These are phyloP conservation scores for Taphrina populina DNA, from an alignment of 1,139 yeast genomes.

Conservation along the genomic window DNA sequence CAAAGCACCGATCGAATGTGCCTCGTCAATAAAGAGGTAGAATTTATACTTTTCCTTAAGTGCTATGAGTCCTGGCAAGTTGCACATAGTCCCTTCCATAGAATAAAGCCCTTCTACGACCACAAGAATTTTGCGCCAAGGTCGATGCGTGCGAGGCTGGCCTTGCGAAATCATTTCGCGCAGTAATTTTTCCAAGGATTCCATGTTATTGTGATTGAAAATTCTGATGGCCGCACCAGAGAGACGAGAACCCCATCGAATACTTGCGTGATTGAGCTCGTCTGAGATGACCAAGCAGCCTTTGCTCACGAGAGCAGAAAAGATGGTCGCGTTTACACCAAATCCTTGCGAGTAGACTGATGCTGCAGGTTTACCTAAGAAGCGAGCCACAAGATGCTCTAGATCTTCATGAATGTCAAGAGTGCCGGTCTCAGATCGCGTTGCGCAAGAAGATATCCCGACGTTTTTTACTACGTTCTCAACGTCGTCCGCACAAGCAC, in stretches of 20 bases:
- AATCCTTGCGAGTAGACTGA: constrained; percentile 90
- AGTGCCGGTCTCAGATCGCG: constrained; percentile 73
- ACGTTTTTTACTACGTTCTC: constrained; percentile 60
- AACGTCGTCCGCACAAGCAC: constrained; percentile 83
- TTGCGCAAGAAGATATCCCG: constrained; percentile 78
- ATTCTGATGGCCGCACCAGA: constrained; percentile 93
- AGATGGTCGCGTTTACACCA: constrained; percentile 91
- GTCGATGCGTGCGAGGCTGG: constrained; percentile 93
- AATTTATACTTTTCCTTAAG: constrained; percentile 83
- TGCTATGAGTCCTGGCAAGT: constrained; percentile 72
- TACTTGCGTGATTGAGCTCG: constrained; percentile 91
- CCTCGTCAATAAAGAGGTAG: constrained; percentile 90
- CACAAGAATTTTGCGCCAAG: constrained; percentile 91
- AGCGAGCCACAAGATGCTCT: constrained; percentile 75
- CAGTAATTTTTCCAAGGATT: constrained; percentile 64
- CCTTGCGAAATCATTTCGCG: constrained; percentile 93
- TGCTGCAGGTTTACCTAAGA: constrained; percentile 88
- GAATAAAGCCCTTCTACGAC: constrained; percentile 96
- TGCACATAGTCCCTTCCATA: constrained; percentile 96
- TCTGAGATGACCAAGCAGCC: constrained; percentile 90
- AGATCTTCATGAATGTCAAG: constrained; percentile 71
- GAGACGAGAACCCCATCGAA: constrained; percentile 88
- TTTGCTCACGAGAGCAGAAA: constrained; percentile 77
- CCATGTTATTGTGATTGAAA: constrained; percentile 88
- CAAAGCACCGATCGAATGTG: constrained; percentile 96